A percentile compares a stretch with the other conserved stretches of the same genome.
Evolutionary conservation across 495 filamentous ascomycete genomes (phyloP).

Genomic region (Penicillium turbatum): DNA sequence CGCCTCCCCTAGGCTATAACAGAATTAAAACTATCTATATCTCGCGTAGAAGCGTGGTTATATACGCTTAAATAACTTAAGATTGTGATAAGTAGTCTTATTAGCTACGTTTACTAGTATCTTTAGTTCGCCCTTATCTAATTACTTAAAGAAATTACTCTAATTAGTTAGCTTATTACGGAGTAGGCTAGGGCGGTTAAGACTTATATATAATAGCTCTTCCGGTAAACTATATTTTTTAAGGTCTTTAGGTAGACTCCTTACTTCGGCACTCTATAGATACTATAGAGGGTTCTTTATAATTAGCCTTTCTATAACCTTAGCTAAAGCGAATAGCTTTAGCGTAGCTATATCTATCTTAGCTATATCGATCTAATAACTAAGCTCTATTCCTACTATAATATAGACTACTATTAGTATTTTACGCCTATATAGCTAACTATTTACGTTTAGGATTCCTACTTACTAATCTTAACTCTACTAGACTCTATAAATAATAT

Average conservation of each 20-base stretch:
- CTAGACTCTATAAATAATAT: too few relatives aligned
- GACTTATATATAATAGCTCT: neutral
- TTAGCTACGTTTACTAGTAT: constrained; percentile 1
- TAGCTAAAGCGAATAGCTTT: constrained; percentile 1
- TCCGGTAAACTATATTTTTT: neutral
- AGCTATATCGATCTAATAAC: neutral
- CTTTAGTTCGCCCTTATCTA: neutral
- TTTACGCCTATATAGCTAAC: neutral
- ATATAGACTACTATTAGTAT: neutral
- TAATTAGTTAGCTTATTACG: neutral
- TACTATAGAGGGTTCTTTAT: neutral
- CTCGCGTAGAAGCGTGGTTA: too few relatives aligned
- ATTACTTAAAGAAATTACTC: neutral
- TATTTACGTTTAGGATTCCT: neutral
- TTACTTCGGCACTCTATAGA: neutral
- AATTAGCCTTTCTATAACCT: neutral
- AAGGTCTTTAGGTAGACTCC: neutral
- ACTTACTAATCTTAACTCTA: too few relatives aligned
- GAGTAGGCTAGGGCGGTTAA: neutral
- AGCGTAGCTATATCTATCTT: constrained; percentile 3
- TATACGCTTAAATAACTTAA: neutral
- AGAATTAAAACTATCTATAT: too few relatives aligned
- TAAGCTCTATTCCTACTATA: neutral
- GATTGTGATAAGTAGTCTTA: constrained; percentile 5
- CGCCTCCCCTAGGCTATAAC: too few relatives aligned